These are phyloP conservation scores for Mycena haematopus DNA, from an alignment of 768 basidiomycete genomes.

Conservation along the genomic window DNA sequence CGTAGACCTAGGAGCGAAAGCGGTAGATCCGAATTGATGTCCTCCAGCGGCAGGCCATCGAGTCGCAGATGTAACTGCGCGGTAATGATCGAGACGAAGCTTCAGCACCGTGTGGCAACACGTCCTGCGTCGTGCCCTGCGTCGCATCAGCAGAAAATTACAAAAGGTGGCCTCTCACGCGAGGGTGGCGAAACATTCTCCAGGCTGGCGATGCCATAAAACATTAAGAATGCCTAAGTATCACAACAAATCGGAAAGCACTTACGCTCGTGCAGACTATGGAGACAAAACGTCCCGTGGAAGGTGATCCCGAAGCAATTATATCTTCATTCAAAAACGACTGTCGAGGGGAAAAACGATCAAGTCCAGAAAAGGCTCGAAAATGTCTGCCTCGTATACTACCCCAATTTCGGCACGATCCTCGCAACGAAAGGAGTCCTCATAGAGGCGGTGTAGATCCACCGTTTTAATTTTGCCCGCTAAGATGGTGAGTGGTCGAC, in stretches of 20 bases:
- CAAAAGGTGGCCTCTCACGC: not conserved
- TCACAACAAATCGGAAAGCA: too few relatives aligned
- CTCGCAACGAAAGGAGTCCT: conserved; percentile 24
- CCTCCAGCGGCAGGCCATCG: not conserved
- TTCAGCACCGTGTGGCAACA: too few relatives aligned
- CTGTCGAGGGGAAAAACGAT: too few relatives aligned
- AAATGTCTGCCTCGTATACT: conserved; percentile 26
- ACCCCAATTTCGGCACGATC: conserved; percentile 26
- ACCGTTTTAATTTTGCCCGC: conserved; percentile 13
- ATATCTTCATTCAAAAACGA: too few relatives aligned
- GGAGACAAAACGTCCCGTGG: not conserved
- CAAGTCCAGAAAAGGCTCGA: too few relatives aligned
- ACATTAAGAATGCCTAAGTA: not conserved
- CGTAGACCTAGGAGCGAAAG: not conserved
- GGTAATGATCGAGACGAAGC: conserved; percentile 8
- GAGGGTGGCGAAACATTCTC: conserved; percentile 6
- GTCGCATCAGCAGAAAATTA: not conserved
- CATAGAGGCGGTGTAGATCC: conserved; percentile 9
- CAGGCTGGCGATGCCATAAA: not conserved
- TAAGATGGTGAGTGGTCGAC: not conserved
- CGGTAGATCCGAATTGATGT: not conserved
- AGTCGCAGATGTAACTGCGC: conserved; percentile 10
- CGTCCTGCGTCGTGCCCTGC: conserved; percentile 2
- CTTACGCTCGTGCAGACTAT: conserved; percentile 1
- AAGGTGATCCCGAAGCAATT: too few relatives aligned